Evolutionary conservation across 805 yeast species (phyloP), one percentile per base, ranked within the genome.

Genomic region (Sungouiozyma intestinalis): DNA sequence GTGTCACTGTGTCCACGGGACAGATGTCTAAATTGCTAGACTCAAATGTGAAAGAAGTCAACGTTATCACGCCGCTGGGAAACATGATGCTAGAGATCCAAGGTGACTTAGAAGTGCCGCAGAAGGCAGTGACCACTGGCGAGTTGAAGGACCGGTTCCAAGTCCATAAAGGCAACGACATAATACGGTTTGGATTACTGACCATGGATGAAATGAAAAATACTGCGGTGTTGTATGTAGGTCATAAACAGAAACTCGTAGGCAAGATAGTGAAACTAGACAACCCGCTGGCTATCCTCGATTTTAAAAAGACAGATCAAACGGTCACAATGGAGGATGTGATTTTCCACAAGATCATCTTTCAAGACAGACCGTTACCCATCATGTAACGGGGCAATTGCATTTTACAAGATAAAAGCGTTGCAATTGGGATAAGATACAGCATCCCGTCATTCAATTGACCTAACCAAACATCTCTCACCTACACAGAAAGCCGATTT

Each of bases 311-410:
- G 3, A 47, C 48, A 1, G 57, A 57, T 8, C 58, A 61, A 2
- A 49, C 57, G 2, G 71, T 81, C 3, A 64, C 74, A 46, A 60
- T 82, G 49, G 60, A 78, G 8, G 90, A 82, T 54, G 62, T 84
- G 1, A 68, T 84, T 3, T 62, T 62, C 27, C 69, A 72, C 46
- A 81, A 79, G 53, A 59, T 82, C 16, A 67, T 79, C 7, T 84
- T 84, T 54, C 73, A 68, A 39, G 73, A 74, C 33, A 67, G 94
- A 47, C 92, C 94, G 0, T 64, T 84, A 40, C 94, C 94, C 3
- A 77, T 82, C 39, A 81, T 82, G 88, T 81, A 56, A 66, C 15
- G 16, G 18, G 57, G n/a, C n/a, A n/a, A n/a, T n/a, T n/a, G n/a
- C 29, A 24, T 6, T 24, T 24, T 24, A 24, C 11, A 24, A 11